Conservation (phyloP, 805 yeast species). For the Candida lessepsii region DNA sequence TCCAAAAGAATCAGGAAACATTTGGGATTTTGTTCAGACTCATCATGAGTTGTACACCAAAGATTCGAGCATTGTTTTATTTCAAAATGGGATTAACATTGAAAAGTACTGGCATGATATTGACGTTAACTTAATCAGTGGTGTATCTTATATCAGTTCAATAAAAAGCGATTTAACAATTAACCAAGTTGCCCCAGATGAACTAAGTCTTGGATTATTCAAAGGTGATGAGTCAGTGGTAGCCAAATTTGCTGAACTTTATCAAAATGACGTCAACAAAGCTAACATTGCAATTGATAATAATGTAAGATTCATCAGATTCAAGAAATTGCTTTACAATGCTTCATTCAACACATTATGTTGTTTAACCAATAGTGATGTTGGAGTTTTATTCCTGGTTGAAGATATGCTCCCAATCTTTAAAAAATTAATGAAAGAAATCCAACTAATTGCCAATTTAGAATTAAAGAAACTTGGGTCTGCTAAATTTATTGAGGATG, state of each 20-base stretch:
- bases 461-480: constrained; percentile 19
- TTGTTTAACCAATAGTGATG: constrained; percentile 27
- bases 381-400: constrained; percentile 37
- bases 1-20: constrained; percentile 22
- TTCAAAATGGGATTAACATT: constrained; percentile 28
- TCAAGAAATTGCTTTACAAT: constrained; percentile 69
- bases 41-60: constrained; percentile 18
- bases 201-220: constrained; percentile 28
- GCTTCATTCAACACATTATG: constrained; percentile 60
- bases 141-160: constrained; percentile 34
- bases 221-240: constrained; percentile 24
- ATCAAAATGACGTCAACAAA: constrained; percentile 23
- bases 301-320: constrained; percentile 40
- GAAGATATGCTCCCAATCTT: constrained; percentile 20
- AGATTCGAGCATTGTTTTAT: constrained; percentile 22
- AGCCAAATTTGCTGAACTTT: constrained; percentile 21
- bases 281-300: constrained; percentile 19
- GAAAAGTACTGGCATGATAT: constrained; percentile 21
- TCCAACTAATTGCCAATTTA: constrained; percentile 20
- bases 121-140: constrained; percentile 25
- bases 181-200: constrained; percentile 28
- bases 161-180: constrained; percentile 25
- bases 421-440: constrained; percentile 23
- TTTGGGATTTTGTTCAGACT: constrained; percentile 25
- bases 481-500: constrained; percentile 16